Evolutionary conservation across 2,329 filamentous ascomycete genomes (phyloP).

Genomic region (Fusarium subtropicale): DNA sequence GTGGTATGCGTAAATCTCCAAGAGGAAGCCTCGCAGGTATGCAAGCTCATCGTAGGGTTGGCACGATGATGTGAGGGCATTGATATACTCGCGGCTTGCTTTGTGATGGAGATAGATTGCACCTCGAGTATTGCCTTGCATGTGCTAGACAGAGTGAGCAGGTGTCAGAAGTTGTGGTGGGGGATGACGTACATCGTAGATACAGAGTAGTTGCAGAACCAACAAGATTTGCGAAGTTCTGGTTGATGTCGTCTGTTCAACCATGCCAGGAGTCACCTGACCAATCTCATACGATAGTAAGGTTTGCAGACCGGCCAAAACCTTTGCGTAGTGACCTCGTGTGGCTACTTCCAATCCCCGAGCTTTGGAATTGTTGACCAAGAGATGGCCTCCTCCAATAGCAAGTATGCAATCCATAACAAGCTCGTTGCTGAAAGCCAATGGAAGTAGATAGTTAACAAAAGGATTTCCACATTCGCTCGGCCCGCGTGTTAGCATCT

Average conservation of each 20-base stretch:
- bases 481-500: slow-evolving; percentile 8
- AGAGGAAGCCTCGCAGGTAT: neutral
- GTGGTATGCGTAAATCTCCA: slow-evolving; percentile 14
- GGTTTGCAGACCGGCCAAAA: neutral
- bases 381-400: slow-evolving; percentile 14
- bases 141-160: neutral
- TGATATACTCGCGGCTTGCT: slow-evolving; percentile 2
- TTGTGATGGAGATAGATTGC: slow-evolving; percentile 4
- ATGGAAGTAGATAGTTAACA: slow-evolving; percentile 11
- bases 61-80: neutral
- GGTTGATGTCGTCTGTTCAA: neutral
- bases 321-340: slow-evolving; percentile 4
- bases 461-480: slow-evolving; percentile 14
- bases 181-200: slow-evolving; percentile 5
- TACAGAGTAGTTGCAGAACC: slow-evolving; percentile 1
- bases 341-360: slow-evolving; percentile 6
- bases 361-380: neutral
- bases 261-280: neutral
- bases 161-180: accelerated
- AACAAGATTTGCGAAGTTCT: neutral
- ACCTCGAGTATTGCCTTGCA: neutral
- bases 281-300: neutral
- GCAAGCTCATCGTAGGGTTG: neutral
- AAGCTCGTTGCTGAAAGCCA: slow-evolving; percentile 1
- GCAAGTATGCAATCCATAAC: slow-evolving; percentile 17